Conservation (phyloP, 192 early-diverging fungal species). For the Coemansia sp. region DNA sequence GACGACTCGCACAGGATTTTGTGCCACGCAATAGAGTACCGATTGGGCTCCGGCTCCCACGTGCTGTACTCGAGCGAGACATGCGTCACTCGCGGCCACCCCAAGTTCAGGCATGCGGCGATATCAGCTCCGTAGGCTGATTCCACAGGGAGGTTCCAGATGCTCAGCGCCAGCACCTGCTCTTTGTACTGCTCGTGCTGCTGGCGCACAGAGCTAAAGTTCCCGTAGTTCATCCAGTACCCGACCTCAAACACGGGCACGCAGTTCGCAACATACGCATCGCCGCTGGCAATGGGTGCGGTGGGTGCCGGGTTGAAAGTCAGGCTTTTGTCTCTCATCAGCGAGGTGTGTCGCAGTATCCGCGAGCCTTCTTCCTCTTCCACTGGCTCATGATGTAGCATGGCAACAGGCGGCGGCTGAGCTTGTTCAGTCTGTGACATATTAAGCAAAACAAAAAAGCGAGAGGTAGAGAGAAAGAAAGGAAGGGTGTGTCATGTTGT, state of each 20-base stretch:
- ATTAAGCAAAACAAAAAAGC: neutral
- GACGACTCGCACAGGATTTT: constrained; percentile 43
- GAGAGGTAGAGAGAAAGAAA: neutral
- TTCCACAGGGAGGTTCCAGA: constrained; percentile 52
- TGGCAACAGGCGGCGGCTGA: neutral
- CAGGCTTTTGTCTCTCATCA: constrained; percentile 41
- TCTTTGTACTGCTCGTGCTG: constrained; percentile 47
- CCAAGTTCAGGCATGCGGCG: constrained; percentile 41
- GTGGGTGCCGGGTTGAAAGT: neutral
- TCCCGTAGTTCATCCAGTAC: constrained; percentile 55
- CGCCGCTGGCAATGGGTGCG: neutral
- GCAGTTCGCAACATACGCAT: constrained; percentile 34
- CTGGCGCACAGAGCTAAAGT: constrained; percentile 43
- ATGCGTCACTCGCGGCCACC: constrained; percentile 43
- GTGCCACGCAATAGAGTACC: constrained; percentile 47
- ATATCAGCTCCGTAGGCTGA: constrained; percentile 50
- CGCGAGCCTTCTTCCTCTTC: neutral
- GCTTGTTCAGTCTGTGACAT: too few relatives aligned
- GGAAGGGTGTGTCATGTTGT: neutral
- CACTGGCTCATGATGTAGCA: too few relatives aligned
- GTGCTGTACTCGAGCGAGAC: constrained; percentile 52
- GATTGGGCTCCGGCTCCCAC: constrained; percentile 53
- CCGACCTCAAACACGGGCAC: constrained; percentile 50
- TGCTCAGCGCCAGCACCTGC: constrained; percentile 41
- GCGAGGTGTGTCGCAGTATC: constrained; percentile 35